phyloP scores from a whole-genome alignment of 2,329 filamentous ascomycete species.

The Alternaria incomplexa region DNA sequence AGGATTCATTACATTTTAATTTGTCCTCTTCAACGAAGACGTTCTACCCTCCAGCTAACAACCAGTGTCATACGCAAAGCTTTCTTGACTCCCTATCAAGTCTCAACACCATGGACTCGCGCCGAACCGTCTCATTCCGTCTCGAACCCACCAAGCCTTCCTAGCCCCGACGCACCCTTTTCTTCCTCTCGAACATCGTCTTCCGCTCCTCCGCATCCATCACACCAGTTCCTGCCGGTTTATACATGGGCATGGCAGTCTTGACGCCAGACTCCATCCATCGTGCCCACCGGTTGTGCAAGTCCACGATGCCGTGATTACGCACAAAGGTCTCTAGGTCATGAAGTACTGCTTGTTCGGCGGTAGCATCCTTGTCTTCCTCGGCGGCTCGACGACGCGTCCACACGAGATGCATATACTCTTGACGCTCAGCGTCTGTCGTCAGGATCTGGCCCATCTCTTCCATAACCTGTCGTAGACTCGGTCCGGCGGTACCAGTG shows the following conservation, averaged over 20 bases:
- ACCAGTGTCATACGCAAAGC: background rate
- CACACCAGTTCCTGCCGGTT: background rate
- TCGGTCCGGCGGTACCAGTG: background rate
- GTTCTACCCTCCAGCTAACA: background rate
- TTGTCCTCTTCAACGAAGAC: background rate
- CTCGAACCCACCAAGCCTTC: background rate
- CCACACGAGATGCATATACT: background rate
- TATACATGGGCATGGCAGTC: background rate
- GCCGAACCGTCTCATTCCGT: background rate
- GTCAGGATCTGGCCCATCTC: background rate
- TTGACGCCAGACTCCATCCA: background rate
- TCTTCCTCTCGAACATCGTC: background rate
- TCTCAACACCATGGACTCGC: background rate
- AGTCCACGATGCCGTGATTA: background rate
- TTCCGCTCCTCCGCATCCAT: background rate
- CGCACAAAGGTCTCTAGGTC: background rate
- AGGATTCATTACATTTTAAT: too few relatives aligned
- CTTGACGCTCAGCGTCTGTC: background rate
- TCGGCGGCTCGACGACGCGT: background rate
- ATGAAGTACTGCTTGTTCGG: background rate
- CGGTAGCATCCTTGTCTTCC: background rate
- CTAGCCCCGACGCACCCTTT: background rate
- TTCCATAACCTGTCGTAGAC: background rate
- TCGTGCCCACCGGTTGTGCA: background rate
- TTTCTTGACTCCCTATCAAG: background rate